Conservation (phyloP, 768 basidiomycete species). For the Pleurotus platypus region DNA sequence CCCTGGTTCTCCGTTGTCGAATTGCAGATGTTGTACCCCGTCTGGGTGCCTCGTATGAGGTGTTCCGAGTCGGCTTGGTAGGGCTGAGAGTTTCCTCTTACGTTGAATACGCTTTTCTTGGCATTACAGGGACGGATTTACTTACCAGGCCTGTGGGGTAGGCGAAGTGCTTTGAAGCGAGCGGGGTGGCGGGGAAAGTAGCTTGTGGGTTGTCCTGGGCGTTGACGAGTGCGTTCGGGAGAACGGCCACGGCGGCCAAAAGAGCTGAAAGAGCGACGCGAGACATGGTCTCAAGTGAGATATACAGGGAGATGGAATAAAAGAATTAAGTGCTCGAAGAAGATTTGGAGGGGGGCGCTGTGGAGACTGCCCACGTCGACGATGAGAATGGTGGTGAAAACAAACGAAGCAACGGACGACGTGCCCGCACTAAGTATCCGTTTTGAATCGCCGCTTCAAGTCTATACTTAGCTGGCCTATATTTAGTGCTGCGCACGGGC, state of each 20-base stretch:
- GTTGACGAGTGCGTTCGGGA: slow-evolving; percentile 18
- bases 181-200: slow-evolving; percentile 41
- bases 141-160: slow-evolving; percentile 43
- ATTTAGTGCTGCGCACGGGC: no score
- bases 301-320: no score
- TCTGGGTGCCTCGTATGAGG: slow-evolving; percentile 47
- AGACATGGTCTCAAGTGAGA: slow-evolving; percentile 30
- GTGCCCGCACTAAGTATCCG: no score
- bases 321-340: no score
- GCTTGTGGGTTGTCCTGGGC: slow-evolving; percentile 23
- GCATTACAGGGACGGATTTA: neutral
- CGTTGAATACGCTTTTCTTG: neutral
- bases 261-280: slow-evolving; percentile 39
- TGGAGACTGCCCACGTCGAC: no score
- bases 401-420: no score
- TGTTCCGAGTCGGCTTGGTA: slow-evolving; percentile 43
- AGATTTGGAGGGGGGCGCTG: no score
- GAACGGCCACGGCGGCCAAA: slow-evolving; percentile 22
- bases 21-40: slow-evolving; percentile 61
- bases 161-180: slow-evolving; percentile 40
- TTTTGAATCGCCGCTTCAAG: no score
- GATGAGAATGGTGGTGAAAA: no score
- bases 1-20: slow-evolving; percentile 50
- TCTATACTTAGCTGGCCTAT: no score
- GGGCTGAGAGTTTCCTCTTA: slow-evolving; percentile 34